Evolutionary conservation across 768 basidiomycete species (phyloP).

Genomic region (Lanmaoa pseudosensibilis): DNA sequence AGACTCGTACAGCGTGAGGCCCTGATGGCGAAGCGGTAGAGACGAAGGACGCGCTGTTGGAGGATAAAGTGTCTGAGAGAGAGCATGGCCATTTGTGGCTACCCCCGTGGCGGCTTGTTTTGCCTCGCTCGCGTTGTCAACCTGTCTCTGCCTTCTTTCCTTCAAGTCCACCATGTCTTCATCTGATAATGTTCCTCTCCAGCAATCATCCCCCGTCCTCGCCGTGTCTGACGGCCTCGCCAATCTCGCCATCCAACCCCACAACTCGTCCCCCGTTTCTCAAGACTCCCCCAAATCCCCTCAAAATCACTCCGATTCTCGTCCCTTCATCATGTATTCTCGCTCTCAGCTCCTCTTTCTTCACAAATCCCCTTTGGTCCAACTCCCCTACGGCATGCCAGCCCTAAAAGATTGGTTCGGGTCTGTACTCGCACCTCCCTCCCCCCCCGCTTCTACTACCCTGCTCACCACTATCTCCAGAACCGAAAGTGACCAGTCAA

Average conservation of each 20-base stretch:
- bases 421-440: constrained; percentile 43
- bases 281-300: constrained; percentile 9
- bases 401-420: constrained; percentile 86
- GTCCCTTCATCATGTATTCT: constrained; percentile 65
- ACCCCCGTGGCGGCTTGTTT: constrained; percentile 13
- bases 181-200: constrained; percentile 22
- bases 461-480: constrained; percentile 34
- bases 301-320: constrained; percentile 27
- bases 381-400: constrained; percentile 74
- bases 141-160: constrained; percentile 7
- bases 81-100: constrained; percentile 25
- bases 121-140: constrained; percentile 15
- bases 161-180: constrained; percentile 35
- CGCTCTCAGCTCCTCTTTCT: constrained; percentile 67
- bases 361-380: constrained; percentile 73
- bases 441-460: constrained; percentile 5
- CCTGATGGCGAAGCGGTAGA: constrained; percentile 70
- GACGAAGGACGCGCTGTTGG: constrained; percentile 53
- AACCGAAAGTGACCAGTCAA: constrained; percentile 44
- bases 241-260: constrained; percentile 31
- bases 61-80: constrained; percentile 79
- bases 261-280: constrained; percentile 6
- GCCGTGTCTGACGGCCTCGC: constrained; percentile 33
- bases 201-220: constrained; percentile 25
- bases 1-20: constrained; percentile 59